These are phyloP conservation scores for Boeremia exigua DNA, from an alignment of 2,329 filamentous ascomycete genomes.

Conservation along the genomic window DNA sequence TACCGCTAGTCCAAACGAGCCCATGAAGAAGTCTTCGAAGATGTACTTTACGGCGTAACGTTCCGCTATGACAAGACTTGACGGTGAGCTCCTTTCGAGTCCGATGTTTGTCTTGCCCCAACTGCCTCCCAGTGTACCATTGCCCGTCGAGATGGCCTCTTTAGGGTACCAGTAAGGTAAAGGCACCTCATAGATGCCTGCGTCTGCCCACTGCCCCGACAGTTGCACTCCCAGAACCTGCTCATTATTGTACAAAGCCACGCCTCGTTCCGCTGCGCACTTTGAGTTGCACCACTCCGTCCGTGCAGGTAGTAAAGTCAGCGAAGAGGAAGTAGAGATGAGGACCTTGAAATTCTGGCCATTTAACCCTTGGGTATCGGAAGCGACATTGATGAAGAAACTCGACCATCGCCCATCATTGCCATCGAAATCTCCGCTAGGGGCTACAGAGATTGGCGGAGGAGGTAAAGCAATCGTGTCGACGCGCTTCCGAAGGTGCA, in stretches of 20 bases:
- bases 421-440: constrained; percentile 43
- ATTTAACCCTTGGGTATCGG: constrained; percentile 22
- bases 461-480: constrained; percentile 22
- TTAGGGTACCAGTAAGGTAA: constrained; percentile 26
- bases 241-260: constrained; percentile 23
- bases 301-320: constrained; percentile 34
- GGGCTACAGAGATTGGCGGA: constrained; percentile 20
- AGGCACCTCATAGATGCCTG: constrained; percentile 25
- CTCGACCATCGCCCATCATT: constrained; percentile 53
- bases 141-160: not conserved
- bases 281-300: constrained; percentile 34
- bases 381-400: constrained; percentile 50
- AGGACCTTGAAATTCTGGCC: constrained; percentile 48
- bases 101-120: constrained; percentile 36
- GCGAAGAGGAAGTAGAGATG: constrained; percentile 38
- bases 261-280: constrained; percentile 40
- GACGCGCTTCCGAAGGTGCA: constrained; percentile 32
- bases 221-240: constrained; percentile 30
- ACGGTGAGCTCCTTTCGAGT: constrained; percentile 29
- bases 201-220: constrained; percentile 25
- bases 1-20: constrained; percentile 36
- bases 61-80: constrained; percentile 16
- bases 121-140: constrained; percentile 16
- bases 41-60: constrained; percentile 30
- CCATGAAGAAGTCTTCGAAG: constrained; percentile 37